Base-by-base conservation (phyloP, 106 monocot genomes). In the Iris macrosiphon region DNA sequence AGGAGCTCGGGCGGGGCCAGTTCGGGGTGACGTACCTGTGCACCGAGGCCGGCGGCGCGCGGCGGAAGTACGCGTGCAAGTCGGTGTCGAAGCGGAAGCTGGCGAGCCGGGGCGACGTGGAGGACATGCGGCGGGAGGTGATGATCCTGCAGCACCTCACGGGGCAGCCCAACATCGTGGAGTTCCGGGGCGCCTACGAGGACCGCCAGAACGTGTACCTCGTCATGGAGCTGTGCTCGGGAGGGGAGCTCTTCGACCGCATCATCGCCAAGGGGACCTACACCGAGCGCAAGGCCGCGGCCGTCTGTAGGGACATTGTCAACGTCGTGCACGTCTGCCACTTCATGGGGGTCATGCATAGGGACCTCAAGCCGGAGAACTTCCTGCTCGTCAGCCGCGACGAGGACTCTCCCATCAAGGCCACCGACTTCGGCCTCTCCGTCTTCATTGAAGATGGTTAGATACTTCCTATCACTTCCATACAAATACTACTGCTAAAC, bases 341-440 rank as follows among this genome's bases (percentile, higher is more conserved):
- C 45, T 81, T 83, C 72, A 88, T 88, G 88, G 88, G 88, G 45
- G 88, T 88, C 33, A 59, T 87, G 41, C 82, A 87, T 39, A 51
- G 87, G 43, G 82, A 87, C 45, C 64, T 82, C 7, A 87, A 87
- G 71, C 82, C 78, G 1, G 87, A 87, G 69, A 87, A 87, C 42
- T 82, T 87, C 45, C 46, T 82, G 24, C 63, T 78, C 7, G 60
- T 54, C n/a, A 75, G 51, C 55, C 40, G 40, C 12, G 78, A 65
- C 16, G 75, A 81, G 12, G 71, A 75, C 46, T 49, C 82, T 31
- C 60, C 62, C 51, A 51, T 87, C 48, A 87, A 82, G 60, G 78
- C 72, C 22, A 78, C 64, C 4, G 87, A 87, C 42, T 87, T 87
- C 27, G 87, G 87, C 6, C 82, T 82, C 57, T 82, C 87, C 4